Percentiles rank a stretch among this genome's conserved stretches.
phyloP scores from a whole-genome alignment of 768 basidiomycete genomes.

The Leucocoprinus leucothites region DNA sequence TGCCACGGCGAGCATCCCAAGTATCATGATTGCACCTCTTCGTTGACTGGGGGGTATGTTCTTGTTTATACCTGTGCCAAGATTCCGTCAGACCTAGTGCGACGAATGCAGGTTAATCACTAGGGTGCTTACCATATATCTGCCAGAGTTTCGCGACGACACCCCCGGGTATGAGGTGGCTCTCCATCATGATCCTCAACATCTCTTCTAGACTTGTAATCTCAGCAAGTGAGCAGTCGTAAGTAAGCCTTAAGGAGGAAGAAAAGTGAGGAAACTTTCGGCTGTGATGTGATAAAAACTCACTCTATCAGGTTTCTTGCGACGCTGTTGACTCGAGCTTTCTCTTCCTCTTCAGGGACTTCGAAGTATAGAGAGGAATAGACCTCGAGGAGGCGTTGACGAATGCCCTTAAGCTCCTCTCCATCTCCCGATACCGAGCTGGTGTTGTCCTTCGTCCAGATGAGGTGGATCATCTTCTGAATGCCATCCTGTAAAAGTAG shows the following conservation, averaged over 20 bases:
- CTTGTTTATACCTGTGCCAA: constrained; percentile 59
- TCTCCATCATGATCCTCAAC: constrained; percentile 95
- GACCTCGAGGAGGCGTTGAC: constrained; percentile 83
- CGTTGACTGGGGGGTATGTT: constrained; percentile 80
- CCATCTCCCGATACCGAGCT: constrained; percentile 62
- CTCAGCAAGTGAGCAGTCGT: constrained; percentile 90
- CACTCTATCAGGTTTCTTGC: constrained; percentile 98
- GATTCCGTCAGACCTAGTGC: not conserved
- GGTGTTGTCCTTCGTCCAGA: constrained; percentile 94
- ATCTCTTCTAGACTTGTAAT: constrained; percentile 95
- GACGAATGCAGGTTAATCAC: not conserved
- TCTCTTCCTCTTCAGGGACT: constrained; percentile 64
- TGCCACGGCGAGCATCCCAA: constrained; percentile 96
- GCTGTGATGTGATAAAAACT: constrained; percentile 19
- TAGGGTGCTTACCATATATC: constrained; percentile 78
- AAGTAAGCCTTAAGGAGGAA: constrained; percentile 64
- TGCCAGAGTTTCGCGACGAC: constrained; percentile 94
- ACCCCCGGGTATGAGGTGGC: constrained; percentile 77
- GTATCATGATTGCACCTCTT: constrained; percentile 91
- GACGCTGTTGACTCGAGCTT: constrained; percentile 87
- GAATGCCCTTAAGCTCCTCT: constrained; percentile 81
- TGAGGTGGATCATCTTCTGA: constrained; percentile 94
- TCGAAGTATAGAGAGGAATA: constrained; percentile 83
- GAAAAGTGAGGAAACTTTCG: not conserved
- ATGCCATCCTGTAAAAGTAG: constrained; percentile 65